A percentile compares a stretch with the other conserved stretches of the same genome.
phyloP scores from a whole-genome alignment of 495 filamentous ascomycete species.

The Amniculicola lignicola region DNA sequence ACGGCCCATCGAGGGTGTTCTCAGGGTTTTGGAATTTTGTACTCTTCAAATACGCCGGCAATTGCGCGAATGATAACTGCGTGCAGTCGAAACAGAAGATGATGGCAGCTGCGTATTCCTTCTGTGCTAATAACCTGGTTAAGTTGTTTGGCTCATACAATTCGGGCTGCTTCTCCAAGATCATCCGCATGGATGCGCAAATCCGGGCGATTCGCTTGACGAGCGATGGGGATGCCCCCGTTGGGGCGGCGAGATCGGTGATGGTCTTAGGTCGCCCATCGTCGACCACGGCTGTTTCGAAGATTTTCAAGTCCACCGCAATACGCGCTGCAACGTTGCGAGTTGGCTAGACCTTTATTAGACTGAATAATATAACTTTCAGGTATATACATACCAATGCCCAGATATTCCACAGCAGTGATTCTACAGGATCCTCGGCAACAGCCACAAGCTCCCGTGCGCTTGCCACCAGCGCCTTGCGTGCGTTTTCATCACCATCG shows the following conservation, averaged over 20 bases:
- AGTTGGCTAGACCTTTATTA: background rate
- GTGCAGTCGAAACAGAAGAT: slow-evolving; percentile 2
- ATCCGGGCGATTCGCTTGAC: slow-evolving; percentile 7
- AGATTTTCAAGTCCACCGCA: slow-evolving; percentile 4
- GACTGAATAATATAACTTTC: background rate
- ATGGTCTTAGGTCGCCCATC: background rate
- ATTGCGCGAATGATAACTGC: background rate
- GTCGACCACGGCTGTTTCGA: background rate
- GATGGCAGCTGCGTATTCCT: slow-evolving; percentile 4
- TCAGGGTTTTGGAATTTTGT: slow-evolving; percentile 3
- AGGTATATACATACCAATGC: background rate
- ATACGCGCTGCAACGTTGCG: slow-evolving; percentile 1
- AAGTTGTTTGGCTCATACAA: background rate
- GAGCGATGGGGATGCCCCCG: slow-evolving; percentile 3
- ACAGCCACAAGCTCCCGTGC: background rate
- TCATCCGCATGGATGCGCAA: slow-evolving; percentile 7
- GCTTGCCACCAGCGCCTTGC: slow-evolving; percentile 1
- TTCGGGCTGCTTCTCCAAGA: background rate
- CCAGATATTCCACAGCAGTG: slow-evolving; percentile 15
- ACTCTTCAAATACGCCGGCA: slow-evolving; percentile 1
- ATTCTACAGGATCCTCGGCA: slow-evolving; percentile 8
- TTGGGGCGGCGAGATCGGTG: background rate
- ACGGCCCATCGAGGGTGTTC: slow-evolving; percentile 2
- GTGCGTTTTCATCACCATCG: background rate
- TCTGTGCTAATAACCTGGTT: background rate